A percentile compares a stretch with the other conserved stretches of the same genome.
Evolutionary conservation across 192 early-diverging fungal genomes (phyloP).

Genomic region (Coemansia sp.): DNA sequence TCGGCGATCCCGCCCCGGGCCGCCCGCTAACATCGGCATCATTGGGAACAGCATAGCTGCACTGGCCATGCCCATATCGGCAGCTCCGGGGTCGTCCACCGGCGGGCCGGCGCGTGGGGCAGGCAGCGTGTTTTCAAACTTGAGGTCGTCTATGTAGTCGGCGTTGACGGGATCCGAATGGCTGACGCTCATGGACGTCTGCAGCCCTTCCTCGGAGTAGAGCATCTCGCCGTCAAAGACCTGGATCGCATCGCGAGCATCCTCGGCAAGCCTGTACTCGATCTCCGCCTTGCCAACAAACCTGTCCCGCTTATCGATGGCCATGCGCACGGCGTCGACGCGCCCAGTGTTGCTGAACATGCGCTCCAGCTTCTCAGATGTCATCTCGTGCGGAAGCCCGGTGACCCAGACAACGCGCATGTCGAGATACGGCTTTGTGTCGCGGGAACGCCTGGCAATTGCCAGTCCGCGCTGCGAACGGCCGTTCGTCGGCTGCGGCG

Average conservation of each 20-base stretch:
- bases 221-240: constrained; percentile 42
- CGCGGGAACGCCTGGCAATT: constrained; percentile 21
- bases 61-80: not conserved
- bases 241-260: constrained; percentile 45
- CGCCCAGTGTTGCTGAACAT: constrained; percentile 35
- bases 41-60: not conserved
- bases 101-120: constrained; percentile 2
- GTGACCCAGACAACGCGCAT: constrained; percentile 31
- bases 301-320: constrained; percentile 14
- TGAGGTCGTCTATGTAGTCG: constrained; percentile 20
- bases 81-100: not conserved
- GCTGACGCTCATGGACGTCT: constrained; percentile 17
- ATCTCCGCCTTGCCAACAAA: constrained; percentile 41
- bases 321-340: constrained; percentile 37
- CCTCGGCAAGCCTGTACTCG: constrained; percentile 25
- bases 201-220: constrained; percentile 17
- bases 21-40: not conserved
- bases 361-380: constrained; percentile 25
- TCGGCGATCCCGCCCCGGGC: not conserved
- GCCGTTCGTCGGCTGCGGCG: not conserved
- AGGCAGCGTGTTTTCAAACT: constrained; percentile 24
- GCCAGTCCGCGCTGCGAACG: constrained; percentile 8
- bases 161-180: constrained; percentile 15
- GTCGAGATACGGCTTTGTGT: constrained; percentile 26
- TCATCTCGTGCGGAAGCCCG: constrained; percentile 22